Base-by-base conservation (phyloP, 768 basidiomycete species). In the Auricularia cornea region DNA sequence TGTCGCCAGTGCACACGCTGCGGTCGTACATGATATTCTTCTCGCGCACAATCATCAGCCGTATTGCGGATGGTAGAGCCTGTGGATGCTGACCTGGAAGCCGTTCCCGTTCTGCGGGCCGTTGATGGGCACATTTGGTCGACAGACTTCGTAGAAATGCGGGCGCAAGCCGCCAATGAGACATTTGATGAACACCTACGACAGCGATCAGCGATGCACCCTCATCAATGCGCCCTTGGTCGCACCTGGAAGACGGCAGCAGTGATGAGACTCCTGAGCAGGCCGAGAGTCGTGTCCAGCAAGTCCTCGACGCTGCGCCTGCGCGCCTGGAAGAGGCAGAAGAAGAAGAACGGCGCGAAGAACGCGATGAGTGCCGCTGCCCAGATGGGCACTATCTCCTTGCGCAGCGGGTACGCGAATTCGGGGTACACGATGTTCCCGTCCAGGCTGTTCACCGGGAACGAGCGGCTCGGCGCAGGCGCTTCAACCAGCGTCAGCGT, bases 331-430 rank as follows among this genome's bases (percentile, higher is more conserved):
- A 83, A 83, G n/a, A 85, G 57, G 60, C 72, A 73, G 70, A 85
- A 78, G 70, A 82, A 82, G 67, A 83, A 72, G 71, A 84, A 83
- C 1, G 84, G 84, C 1, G 76, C 76, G 62, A 84, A 72, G 71
- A 83, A 83, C 0, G 81, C 80, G 61, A 85, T 76, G 41, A 84
- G 73, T 0, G 82, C 82, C 3, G 82, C 81, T 0, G 76, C 73
- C 71, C 74, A 84, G 65, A 85, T 83, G 11, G 84, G 83, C 44
- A 85, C 69, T 64, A 83, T 80, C 66, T 84, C 80, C 64, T 77
- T 80, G 16, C 81, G 75, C 1, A 80, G 68, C 3, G 81, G 81
- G 68, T 80, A 81, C n/a, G 80, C 80, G 63, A 78, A 78, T 68
- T 84, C 71, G 0, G 84, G 84, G 63, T 81, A 83, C 29, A 81